These are phyloP conservation scores for Diplodia seriata DNA, from an alignment of 2,329 filamentous ascomycete genomes.

Conservation along the genomic window DNA sequence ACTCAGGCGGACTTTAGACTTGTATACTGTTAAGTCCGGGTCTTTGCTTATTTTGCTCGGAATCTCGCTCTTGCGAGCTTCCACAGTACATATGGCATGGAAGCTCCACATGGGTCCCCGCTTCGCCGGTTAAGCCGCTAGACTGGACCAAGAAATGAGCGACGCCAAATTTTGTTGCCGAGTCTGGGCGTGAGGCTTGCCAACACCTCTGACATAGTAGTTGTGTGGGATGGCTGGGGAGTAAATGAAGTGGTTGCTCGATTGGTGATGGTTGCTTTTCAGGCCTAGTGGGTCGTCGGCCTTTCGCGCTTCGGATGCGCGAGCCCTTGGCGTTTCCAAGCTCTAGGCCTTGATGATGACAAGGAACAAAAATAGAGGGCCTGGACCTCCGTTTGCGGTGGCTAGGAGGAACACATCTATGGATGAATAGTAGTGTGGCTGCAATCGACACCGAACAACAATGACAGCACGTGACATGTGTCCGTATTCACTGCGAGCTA, in stretches of 20 bases:
- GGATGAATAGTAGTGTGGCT: not conserved
- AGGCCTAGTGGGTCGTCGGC: not conserved
- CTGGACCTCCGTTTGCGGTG: not conserved
- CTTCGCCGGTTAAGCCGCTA: not conserved
- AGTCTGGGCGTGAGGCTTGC: not conserved
- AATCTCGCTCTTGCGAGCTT: constrained; percentile 2
- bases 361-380: not conserved
- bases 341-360: not conserved
- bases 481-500: no score
- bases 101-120: constrained; percentile 3
- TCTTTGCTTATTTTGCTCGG: not conserved
- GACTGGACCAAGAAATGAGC: not conserved
- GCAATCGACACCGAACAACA: no score
- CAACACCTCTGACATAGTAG: not conserved
- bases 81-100: not conserved
- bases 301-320: constrained; percentile 4
- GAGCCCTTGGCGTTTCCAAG: not conserved
- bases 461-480: no score
- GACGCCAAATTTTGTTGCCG: not conserved
- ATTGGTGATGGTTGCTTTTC: not conserved
- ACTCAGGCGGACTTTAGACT: not conserved
- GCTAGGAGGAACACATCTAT: no score
- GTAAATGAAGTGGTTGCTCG: not conserved
- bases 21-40: not conserved
- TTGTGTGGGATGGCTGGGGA: not conserved